Evolutionary conservation across 2,329 filamentous ascomycete genomes (phyloP).

Genomic region (Ophiostoma angusticollis): DNA sequence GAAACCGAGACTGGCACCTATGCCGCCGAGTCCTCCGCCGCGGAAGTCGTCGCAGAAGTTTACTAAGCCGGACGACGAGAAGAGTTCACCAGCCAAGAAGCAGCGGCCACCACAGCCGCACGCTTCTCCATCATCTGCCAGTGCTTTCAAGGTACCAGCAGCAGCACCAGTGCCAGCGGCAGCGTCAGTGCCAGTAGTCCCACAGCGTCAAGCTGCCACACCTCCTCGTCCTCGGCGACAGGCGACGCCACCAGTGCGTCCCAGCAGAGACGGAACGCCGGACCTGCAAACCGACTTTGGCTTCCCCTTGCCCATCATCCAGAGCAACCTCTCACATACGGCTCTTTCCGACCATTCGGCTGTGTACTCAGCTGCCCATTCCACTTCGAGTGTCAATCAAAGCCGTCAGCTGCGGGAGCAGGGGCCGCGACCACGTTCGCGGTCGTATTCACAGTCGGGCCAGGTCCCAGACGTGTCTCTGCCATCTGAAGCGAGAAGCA

Average conservation of each 20-base stretch:
- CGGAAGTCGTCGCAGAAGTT: conserved; percentile 49
- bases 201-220: conserved; percentile 16
- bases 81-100: conserved; percentile 27
- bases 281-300: conserved; percentile 45
- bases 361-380: conserved; percentile 17
- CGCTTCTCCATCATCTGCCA: conserved; percentile 13
- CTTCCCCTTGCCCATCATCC: conserved; percentile 42
- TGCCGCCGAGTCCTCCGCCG: conserved; percentile 47
- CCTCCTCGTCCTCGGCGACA: conserved; percentile 17
- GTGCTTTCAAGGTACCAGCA: too few species aligned
- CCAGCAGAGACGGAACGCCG: conserved; percentile 56
- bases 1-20: conserved; percentile 30
- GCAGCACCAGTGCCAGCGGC: conserved; percentile 10
- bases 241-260: conserved; percentile 40
- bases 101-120: conserved; percentile 12
- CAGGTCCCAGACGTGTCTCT: too few species aligned
- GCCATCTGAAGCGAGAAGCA: too few species aligned
- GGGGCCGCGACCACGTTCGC: too few species aligned
- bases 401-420: too few species aligned
- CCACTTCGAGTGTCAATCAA: too few species aligned
- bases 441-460: too few species aligned
- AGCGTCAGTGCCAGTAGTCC: conserved; percentile 14
- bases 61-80: conserved; percentile 25
- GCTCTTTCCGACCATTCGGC: conserved; percentile 37
- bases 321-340: conserved; percentile 43